These are phyloP conservation scores for Amanita inopinata DNA, from an alignment of 768 basidiomycete genomes.

Conservation along the genomic window DNA sequence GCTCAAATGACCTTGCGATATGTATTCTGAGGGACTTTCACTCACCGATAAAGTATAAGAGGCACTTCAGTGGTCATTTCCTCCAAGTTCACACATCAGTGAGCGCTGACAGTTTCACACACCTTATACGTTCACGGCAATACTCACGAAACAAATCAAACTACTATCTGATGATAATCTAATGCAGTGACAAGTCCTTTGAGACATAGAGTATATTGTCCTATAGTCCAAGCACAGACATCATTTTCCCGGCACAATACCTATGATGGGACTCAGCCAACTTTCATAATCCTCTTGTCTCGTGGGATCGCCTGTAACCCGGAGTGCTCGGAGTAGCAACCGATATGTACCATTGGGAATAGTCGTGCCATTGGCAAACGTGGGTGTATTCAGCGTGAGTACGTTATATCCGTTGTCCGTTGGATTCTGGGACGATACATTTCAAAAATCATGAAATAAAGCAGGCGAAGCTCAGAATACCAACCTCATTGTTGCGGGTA, in stretches of 20 bases:
- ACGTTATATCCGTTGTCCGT: slow-evolving; percentile 22
- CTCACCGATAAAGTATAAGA: slow-evolving; percentile 39
- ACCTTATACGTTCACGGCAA: too few species aligned
- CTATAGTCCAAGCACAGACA: too few species aligned
- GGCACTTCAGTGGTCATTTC: not conserved
- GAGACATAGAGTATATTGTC: too few species aligned
- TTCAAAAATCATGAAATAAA: not conserved
- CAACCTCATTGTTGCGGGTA: slow-evolving; percentile 35
- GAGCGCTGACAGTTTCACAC: too few species aligned
- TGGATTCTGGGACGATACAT: slow-evolving; percentile 28
- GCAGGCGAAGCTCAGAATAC: slow-evolving; percentile 9
- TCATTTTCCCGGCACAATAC: slow-evolving; percentile 23
- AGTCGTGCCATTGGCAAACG: slow-evolving; percentile 33
- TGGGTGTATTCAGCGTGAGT: slow-evolving; percentile 20
- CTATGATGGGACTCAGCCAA: slow-evolving; percentile 40
- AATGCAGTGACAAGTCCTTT: too few species aligned
- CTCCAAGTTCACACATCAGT: too few species aligned
- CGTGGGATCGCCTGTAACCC: slow-evolving; percentile 32
- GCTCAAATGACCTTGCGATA: too few species aligned
- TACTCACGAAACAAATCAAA: too few species aligned
- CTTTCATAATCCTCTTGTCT: slow-evolving; percentile 36
- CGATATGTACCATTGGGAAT: slow-evolving; percentile 35
- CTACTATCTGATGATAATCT: too few species aligned
- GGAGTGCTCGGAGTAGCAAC: slow-evolving; percentile 29
- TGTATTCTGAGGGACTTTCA: too few species aligned